Base-by-base conservation (phyloP, 768 basidiomycete species). In the Exsudoporus frostii region DNA sequence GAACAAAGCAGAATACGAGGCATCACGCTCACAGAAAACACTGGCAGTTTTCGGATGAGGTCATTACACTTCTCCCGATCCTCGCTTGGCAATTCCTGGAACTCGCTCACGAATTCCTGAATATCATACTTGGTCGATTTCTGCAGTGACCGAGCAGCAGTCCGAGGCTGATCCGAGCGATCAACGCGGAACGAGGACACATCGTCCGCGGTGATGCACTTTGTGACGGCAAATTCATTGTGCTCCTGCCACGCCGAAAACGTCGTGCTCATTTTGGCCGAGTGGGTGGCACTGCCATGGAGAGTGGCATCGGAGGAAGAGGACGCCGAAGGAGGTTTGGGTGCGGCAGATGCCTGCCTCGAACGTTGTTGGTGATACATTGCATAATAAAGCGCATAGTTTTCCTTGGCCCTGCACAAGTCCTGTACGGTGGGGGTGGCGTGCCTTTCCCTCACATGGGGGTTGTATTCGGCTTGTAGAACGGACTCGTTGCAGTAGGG, bases 151-250 rank as follows among this genome's bases (percentile, higher is more conserved):
- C 46, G 42, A 13, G 61, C 60, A 9, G 63, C 45, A 3, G 51
- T 61, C 32, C 45, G 56, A n/a, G 68, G 68, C 15, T 50, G 55
- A 48, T 68, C 61, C 1, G 61, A 59, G 24, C 63, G 63, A 44
- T 63, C 54, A 15, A 65, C 61, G 8, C 55, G 61, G 50, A 67
- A 65, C 1, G 53, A 43, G 25, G 57, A 46, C 45, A 65, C 56
- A 1, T 68, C 63, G n/a, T 65, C 68, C 14, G 50, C 30, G 9
- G 61, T 63, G 53, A 68, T 37, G n/a, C 32, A 55, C n/a, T 19
- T 37, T 30, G 54, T 47, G 29, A 55, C 9, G 10, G 22, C 36
- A 15, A 54, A 57, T n/a, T 39, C 50, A 20, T 50, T 51, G 32
- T 38, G 36, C 13, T 50, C 45, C n/a, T 56, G 48, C 67, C 65